Percentiles rank a stretch among this genome's conserved stretches.
phyloP scores from a whole-genome alignment of 495 filamentous ascomycete genomes.

The Bacidia rubella region DNA sequence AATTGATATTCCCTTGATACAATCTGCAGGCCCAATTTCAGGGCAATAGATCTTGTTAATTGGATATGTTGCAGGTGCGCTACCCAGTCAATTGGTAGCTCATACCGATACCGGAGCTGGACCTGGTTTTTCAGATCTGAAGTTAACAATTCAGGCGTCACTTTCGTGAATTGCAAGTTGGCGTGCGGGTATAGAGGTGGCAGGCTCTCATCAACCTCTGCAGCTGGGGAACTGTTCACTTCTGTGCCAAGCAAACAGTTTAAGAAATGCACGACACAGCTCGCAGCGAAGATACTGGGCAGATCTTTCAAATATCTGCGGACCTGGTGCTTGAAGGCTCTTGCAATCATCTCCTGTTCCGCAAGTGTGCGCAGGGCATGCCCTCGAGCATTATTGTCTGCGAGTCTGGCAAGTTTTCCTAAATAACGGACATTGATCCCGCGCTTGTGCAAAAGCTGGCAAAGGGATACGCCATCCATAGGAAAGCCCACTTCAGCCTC shows the following conservation, averaged over 20 bases:
- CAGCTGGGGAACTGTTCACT: constrained; percentile 60
- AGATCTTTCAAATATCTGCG: constrained; percentile 66
- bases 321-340: constrained; percentile 87
- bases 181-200: constrained; percentile 63
- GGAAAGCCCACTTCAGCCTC: constrained; percentile 93
- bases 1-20: constrained; percentile 73
- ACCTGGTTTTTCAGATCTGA: constrained; percentile 61
- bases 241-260: constrained; percentile 82
- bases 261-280: constrained; percentile 74
- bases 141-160: constrained; percentile 57
- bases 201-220: constrained; percentile 63
- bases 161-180: constrained; percentile 68
- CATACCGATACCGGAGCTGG: constrained; percentile 57
- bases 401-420: constrained; percentile 61
- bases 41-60: constrained; percentile 72
- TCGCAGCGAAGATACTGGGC: constrained; percentile 59
- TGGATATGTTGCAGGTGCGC: constrained; percentile 57
- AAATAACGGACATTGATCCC: constrained; percentile 96
- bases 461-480: constrained; percentile 90
- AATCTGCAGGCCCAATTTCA: constrained; percentile 88
- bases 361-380: constrained; percentile 62
- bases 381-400: constrained; percentile 54
- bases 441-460: constrained; percentile 82
- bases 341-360: constrained; percentile 82
- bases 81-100: constrained; percentile 54